Percentiles rank a stretch among this genome's conserved stretches.
phyloP scores from a whole-genome alignment of 1,284 basidiomycete genomes.

The Gymnopus androsaceus region DNA sequence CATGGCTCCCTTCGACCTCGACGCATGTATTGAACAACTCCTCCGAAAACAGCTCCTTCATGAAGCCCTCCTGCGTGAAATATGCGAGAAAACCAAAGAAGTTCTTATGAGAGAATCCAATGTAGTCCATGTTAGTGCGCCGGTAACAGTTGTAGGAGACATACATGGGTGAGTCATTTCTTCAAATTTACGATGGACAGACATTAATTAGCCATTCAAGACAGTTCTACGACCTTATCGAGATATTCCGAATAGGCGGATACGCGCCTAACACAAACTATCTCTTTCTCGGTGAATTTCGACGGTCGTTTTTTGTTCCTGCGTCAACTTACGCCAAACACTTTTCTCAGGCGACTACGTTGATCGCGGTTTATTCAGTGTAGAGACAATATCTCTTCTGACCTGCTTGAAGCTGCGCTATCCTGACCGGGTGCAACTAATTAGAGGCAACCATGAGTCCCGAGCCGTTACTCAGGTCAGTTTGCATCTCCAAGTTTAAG shows the following conservation, averaged over 20 bases:
- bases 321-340: background rate
- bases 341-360: slow-evolving; percentile 90
- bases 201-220: slow-evolving; percentile 40
- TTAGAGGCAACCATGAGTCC: slow-evolving; percentile 97
- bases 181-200: background rate
- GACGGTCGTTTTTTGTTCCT: background rate
- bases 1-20: slow-evolving; percentile 93
- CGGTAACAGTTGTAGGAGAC: slow-evolving; percentile 99
- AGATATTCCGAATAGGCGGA: slow-evolving; percentile 98
- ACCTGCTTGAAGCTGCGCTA: slow-evolving; percentile 97
- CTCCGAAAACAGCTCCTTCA: slow-evolving; percentile 91
- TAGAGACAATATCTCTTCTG: slow-evolving; percentile 96
- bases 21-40: slow-evolving; percentile 90
- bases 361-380: slow-evolving; percentile 95
- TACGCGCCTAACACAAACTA: slow-evolving; percentile 97
- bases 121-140: slow-evolving; percentile 95
- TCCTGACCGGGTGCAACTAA: slow-evolving; percentile 95
- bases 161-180: slow-evolving; percentile 90
- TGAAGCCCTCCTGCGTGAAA: slow-evolving; percentile 90
- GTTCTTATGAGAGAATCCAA: slow-evolving; percentile 99
- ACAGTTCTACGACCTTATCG: slow-evolving; percentile 99
- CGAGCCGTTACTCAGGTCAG: slow-evolving; percentile 95
- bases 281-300: slow-evolving; percentile 84
- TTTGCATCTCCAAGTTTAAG: slow-evolving; percentile 21
- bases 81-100: slow-evolving; percentile 98